Evolutionary conservation across 108 stramenopile genomes (phyloP).

Genomic region (Stephanodiscus minutulus): DNA sequence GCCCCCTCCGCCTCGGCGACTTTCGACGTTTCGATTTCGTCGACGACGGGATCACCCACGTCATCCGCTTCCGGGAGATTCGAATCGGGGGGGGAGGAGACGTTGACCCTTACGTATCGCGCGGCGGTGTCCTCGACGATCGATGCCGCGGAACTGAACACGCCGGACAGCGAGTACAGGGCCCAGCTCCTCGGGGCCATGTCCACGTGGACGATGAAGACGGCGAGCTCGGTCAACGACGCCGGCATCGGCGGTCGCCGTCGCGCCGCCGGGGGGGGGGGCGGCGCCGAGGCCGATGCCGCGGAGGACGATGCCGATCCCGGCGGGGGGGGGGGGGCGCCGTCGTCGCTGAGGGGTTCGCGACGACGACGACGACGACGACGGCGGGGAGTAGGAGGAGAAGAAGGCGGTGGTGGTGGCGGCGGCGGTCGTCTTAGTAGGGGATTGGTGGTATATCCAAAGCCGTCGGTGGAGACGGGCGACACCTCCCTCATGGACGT

Average conservation of each 20-base stretch:
- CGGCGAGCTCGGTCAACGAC: neutral
- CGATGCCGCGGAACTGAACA: neutral
- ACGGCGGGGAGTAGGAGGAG: neutral
- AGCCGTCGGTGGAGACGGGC: neutral
- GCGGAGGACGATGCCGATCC: neutral
- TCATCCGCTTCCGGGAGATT: neutral
- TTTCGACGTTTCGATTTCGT: neutral
- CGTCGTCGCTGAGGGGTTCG: neutral
- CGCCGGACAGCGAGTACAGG: neutral
- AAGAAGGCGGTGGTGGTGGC: no score
- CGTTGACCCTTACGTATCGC: neutral
- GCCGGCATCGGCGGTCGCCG: neutral
- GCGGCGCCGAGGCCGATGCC: neutral
- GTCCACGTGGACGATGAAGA: neutral
- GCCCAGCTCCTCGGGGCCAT: constrained; percentile 3
- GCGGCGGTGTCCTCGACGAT: neutral
- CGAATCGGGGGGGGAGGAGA: neutral
- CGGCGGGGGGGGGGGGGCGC: neutral
- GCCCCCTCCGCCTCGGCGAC: neutral
- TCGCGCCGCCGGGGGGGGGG: neutral
- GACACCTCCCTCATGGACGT: neutral
- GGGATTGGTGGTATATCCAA: neutral
- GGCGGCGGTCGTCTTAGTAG: neutral
- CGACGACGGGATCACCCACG: neutral
- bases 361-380: neutral